Conservation (phyloP, 2,329 filamentous ascomycete species). For the Pseudopithomyces maydicus region DNA sequence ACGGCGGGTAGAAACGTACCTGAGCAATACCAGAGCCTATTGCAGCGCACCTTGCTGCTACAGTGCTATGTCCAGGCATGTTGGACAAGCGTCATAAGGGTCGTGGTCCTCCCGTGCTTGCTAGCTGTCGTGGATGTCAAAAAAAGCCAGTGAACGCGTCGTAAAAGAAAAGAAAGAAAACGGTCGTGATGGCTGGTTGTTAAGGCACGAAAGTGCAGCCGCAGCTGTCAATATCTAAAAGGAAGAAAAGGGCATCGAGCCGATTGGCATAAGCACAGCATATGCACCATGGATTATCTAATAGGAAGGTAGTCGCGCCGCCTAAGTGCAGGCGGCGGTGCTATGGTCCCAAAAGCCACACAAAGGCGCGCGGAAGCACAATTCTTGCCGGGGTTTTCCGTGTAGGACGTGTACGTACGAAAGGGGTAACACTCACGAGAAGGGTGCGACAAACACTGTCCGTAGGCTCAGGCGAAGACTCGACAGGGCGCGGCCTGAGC, state of each 20-base stretch:
- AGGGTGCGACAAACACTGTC: neutral
- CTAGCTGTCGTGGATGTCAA: neutral
- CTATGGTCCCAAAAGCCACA: neutral
- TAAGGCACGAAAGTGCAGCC: neutral
- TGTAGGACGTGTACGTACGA: neutral
- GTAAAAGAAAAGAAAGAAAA: neutral
- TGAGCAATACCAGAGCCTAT: conserved; percentile 36
- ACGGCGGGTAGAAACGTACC: conserved; percentile 21
- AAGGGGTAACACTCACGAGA: neutral
- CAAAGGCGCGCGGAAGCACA: neutral
- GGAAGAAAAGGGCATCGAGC: neutral
- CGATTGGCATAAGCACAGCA: neutral
- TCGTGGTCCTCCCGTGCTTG: neutral
- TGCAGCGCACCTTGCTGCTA: conserved; percentile 41
- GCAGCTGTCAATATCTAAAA: neutral
- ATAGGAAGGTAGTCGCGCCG: conserved; percentile 1
- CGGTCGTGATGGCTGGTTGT: neutral
- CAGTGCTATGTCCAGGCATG: conserved; percentile 33
- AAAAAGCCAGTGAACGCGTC: neutral
- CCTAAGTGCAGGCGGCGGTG: neutral
- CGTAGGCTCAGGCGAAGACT: neutral
- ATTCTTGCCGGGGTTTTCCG: neutral
- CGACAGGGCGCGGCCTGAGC: neutral
- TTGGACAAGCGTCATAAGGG: neutral
- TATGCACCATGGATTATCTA: conserved; percentile 4